Conservation (phyloP, 805 yeast genomes). For the Candida tallmaniae region DNA sequence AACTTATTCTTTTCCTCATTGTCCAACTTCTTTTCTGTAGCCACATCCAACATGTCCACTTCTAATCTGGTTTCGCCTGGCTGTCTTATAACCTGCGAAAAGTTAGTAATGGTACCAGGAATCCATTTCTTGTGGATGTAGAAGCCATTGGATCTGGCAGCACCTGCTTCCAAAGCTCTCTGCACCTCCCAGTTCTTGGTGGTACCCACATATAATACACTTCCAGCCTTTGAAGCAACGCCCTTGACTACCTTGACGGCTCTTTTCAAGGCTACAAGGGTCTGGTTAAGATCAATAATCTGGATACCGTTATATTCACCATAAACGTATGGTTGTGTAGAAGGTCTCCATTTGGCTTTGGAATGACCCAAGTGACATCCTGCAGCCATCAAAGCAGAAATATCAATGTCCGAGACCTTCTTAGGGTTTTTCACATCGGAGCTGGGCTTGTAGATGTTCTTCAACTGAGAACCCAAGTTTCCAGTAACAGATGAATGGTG, state of each 20-base stretch:
- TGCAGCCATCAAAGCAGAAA: slow-evolving; percentile 75
- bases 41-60: slow-evolving; percentile 67
- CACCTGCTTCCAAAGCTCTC: slow-evolving; percentile 72
- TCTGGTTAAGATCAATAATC: slow-evolving; percentile 83
- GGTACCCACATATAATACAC: slow-evolving; percentile 81
- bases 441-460: slow-evolving; percentile 65
- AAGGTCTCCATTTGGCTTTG: slow-evolving; percentile 69
- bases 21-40: slow-evolving; percentile 54
- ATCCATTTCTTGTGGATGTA: slow-evolving; percentile 86
- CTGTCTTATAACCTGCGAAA: slow-evolving; percentile 62
- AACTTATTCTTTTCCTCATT: slow-evolving; percentile 47
- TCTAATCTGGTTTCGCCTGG: slow-evolving; percentile 40
- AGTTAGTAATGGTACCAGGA: slow-evolving; percentile 91
- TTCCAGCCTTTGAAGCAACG: slow-evolving; percentile 79
- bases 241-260: slow-evolving; percentile 86
- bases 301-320: slow-evolving; percentile 91
- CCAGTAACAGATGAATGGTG: slow-evolving; percentile 55
- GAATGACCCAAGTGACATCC: slow-evolving; percentile 96
- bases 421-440: slow-evolving; percentile 60
- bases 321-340: slow-evolving; percentile 79
- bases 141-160: slow-evolving; percentile 70
- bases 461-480: slow-evolving; percentile 59
- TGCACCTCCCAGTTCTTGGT: slow-evolving; percentile 63
- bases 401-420: slow-evolving; percentile 51
- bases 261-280: slow-evolving; percentile 66